Percentiles rank a stretch among this genome's conserved stretches.
Conservation (phyloP, 257 asterid species). For the Fraxinus cuspidata region DNA sequence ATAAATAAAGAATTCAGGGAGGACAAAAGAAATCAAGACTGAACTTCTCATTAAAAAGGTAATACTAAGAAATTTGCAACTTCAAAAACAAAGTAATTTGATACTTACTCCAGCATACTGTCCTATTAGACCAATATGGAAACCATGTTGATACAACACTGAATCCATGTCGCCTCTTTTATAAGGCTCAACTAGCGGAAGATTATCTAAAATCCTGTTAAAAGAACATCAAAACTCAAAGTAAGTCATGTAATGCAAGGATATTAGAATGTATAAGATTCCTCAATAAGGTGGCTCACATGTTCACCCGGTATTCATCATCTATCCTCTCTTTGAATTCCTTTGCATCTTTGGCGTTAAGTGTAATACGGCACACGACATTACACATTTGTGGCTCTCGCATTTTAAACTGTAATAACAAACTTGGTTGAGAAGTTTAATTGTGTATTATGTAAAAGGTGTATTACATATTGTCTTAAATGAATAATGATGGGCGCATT, state of each 20-base stretch:
- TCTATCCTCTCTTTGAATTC: background rate
- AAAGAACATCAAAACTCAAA: background rate
- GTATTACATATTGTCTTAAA: too few relatives aligned
- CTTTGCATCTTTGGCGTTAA: background rate
- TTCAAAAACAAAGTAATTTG: background rate
- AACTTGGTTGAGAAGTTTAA: background rate
- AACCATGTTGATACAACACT: background rate
- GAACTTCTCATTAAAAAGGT: background rate
- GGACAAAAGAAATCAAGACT: background rate
- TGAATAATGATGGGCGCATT: background rate
- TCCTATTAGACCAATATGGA: background rate
- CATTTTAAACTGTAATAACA: background rate
- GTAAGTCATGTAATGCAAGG: background rate
- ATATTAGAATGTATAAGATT: background rate
- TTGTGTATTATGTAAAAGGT: background rate
- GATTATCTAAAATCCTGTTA: conserved; percentile 12
- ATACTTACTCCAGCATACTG: background rate
- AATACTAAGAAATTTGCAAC: background rate
- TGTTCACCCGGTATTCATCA: conserved; percentile 10
- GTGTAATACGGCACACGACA: background rate
- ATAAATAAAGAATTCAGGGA: background rate
- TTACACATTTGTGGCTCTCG: conserved; percentile 8
- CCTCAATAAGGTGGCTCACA: background rate
- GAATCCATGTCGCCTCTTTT: background rate
- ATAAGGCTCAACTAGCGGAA: background rate